Percentiles rank a stretch among this genome's conserved stretches.
These are phyloP conservation scores for Ogataea philodendri DNA, from an alignment of 805 yeast species.

Conservation along the genomic window DNA sequence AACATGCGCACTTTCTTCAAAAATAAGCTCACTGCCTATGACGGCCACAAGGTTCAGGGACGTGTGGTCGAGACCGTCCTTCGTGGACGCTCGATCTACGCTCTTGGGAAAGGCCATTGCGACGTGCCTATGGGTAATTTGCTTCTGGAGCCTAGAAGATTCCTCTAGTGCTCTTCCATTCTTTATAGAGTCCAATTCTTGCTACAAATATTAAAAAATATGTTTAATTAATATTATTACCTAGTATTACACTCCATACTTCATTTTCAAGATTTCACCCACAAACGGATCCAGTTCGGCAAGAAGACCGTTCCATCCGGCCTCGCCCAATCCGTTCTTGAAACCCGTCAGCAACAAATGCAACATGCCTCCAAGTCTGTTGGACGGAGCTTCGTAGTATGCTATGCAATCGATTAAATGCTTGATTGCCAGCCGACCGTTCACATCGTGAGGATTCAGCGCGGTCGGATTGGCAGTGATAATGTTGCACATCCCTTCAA, in stretches of 20 bases:
- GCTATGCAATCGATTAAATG: constrained; percentile 60
- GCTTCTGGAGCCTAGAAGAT: constrained; percentile 56
- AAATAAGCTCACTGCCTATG: constrained; percentile 85
- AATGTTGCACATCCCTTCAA: constrained; percentile 75
- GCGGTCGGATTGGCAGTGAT: constrained; percentile 67
- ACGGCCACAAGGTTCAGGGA: constrained; percentile 68
- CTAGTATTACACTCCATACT: constrained; percentile 27
- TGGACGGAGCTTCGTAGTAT: constrained; percentile 50
- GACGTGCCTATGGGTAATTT: constrained; percentile 56
- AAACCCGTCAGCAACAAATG: constrained; percentile 45
- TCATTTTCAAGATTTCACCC: constrained; percentile 25
- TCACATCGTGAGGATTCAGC: constrained; percentile 43
- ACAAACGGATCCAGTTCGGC: constrained; percentile 27
- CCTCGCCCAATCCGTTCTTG: constrained; percentile 45
- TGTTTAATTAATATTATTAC: constrained; percentile 1
- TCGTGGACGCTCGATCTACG: constrained; percentile 71
- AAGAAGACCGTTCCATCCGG: constrained; percentile 26
- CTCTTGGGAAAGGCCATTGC: constrained; percentile 53
- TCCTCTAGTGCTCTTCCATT: too few relatives aligned
- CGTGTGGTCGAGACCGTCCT: constrained; percentile 76
- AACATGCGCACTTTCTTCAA: constrained; percentile 67
- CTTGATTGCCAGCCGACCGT: constrained; percentile 47
- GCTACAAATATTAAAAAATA: too few relatives aligned
- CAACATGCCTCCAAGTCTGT: constrained; percentile 43
- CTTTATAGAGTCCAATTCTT: too few relatives aligned